phyloP scores from a whole-genome alignment of 805 yeast genomes.

The Pichia phayaonensis region DNA sequence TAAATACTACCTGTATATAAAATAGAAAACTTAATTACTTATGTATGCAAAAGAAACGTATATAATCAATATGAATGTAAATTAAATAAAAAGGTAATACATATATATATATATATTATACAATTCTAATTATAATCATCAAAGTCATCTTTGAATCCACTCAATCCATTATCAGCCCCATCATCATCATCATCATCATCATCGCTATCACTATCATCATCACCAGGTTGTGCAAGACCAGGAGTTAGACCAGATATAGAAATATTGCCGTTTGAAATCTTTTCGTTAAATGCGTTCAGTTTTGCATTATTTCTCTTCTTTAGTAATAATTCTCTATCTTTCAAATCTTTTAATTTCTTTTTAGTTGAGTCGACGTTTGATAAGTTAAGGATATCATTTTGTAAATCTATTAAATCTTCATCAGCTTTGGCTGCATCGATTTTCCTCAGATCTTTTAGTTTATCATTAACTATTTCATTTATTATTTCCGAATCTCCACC shows the following conservation, averaged over 20 bases:
- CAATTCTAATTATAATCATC: conserved; percentile 24
- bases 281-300: conserved; percentile 31
- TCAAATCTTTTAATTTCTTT: conserved; percentile 16
- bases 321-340: conserved; percentile 12
- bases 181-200: conserved; percentile 16
- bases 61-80: background rate
- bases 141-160: conserved; percentile 23
- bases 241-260: conserved; percentile 67
- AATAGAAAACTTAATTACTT: background rate
- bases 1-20: background rate
- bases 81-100: background rate
- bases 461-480: conserved; percentile 30
- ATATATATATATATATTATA: too few species aligned
- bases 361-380: conserved; percentile 35
- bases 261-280: conserved; percentile 36
- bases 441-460: conserved; percentile 33
- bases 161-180: background rate
- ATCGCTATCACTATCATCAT: conserved; percentile 41
- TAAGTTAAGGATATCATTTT: conserved; percentile 36
- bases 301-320: conserved; percentile 25
- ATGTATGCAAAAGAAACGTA: background rate
- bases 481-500: conserved; percentile 28
- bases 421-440: conserved; percentile 19
- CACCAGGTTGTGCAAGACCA: conserved; percentile 77
- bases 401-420: conserved; percentile 35